Percentiles rank a stretch among this genome's conserved stretches.
These are phyloP conservation scores for Hygrophila difformis DNA, from an alignment of 257 asterid species.

Conservation along the genomic window DNA sequence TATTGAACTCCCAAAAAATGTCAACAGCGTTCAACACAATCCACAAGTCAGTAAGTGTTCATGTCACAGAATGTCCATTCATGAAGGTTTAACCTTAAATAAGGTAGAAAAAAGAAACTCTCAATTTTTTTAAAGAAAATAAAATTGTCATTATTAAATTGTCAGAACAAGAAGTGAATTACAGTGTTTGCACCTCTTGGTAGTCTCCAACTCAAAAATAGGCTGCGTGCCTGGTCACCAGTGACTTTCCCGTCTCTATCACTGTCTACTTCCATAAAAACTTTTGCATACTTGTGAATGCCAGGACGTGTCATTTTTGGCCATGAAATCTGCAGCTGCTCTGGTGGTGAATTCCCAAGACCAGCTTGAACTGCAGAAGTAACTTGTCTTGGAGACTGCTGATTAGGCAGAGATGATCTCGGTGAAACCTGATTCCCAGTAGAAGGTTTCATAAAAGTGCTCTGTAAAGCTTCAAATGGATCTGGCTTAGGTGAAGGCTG, in stretches of 20 bases:
- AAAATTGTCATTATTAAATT: too few relatives aligned
- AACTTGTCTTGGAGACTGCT: slow-evolving; percentile 45
- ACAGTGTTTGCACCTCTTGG: slow-evolving; percentile 56
- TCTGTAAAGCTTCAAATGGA: slow-evolving; percentile 69
- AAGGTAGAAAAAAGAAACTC: too few relatives aligned
- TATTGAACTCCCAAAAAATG: background rate
- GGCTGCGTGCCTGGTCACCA: slow-evolving; percentile 87
- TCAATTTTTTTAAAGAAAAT: background rate
- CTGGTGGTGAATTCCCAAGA: slow-evolving; percentile 36
- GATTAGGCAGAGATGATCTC: slow-evolving; percentile 44
- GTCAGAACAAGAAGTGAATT: too few relatives aligned
- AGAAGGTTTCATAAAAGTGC: slow-evolving; percentile 50
- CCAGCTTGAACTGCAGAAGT: slow-evolving; percentile 33
- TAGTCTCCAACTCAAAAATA: slow-evolving; percentile 89
- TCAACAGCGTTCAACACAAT: slow-evolving; percentile 3
- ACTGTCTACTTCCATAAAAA: slow-evolving; percentile 83
- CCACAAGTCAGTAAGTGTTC: slow-evolving; percentile 9
- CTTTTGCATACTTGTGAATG: slow-evolving; percentile 85
- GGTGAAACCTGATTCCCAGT: slow-evolving; percentile 38
- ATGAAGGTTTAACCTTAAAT: too few relatives aligned
- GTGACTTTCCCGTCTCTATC: slow-evolving; percentile 87
- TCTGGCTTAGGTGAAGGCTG: slow-evolving; percentile 53
- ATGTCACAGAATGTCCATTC: background rate
- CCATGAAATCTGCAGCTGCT: slow-evolving; percentile 70
- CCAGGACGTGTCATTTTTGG: slow-evolving; percentile 95